Conservation (phyloP, 139 green algal species). For the Chlorella sp. region DNA sequence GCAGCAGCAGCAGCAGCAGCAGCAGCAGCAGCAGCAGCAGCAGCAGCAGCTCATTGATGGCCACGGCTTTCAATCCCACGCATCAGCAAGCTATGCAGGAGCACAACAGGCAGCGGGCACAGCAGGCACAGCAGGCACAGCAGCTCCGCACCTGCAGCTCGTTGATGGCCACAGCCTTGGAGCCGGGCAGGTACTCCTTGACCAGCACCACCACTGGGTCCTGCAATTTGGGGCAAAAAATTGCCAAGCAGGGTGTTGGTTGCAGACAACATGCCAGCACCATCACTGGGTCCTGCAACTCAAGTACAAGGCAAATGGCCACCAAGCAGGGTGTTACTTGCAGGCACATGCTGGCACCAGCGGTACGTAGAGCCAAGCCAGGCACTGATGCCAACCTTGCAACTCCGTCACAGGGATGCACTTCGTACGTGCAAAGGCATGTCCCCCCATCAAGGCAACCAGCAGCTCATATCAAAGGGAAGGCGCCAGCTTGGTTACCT, state of each 20-base stretch:
- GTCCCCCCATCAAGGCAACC: neutral
- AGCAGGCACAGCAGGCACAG: neutral
- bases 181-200: conserved; percentile 77
- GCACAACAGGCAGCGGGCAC: neutral
- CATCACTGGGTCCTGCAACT: neutral
- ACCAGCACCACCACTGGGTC: conserved; percentile 60
- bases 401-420: neutral
- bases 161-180: conserved; percentile 69
- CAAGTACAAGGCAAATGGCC: neutral
- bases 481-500: too few species aligned
- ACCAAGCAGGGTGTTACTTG: neutral
- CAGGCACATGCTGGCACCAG: neutral
- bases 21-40: neutral
- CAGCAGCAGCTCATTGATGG: too few species aligned
- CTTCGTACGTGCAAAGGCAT: neutral
- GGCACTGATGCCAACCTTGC: neutral
- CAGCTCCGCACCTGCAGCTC: conserved; percentile 59
- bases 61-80: neutral
- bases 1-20: neutral
- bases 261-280: neutral
- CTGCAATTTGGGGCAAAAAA: neutral
- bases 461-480: too few species aligned
- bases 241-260: neutral
- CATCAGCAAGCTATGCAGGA: neutral
- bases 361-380: neutral